Evolutionary conservation across 164 flowering plant species (phyloP).

Genomic region (Sedum album): DNA sequence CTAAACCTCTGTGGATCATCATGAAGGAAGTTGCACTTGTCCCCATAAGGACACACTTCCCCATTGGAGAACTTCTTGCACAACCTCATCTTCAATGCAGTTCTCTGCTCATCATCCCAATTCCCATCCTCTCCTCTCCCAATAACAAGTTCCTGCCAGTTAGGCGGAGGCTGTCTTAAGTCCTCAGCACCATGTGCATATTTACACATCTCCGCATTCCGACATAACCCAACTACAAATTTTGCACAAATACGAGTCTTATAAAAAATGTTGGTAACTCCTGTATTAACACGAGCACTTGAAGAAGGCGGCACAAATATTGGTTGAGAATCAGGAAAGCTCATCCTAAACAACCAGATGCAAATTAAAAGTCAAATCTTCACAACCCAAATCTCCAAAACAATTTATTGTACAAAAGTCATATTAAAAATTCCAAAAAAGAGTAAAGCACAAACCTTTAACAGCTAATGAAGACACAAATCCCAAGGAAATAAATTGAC

Average conservation of each 20-base stretch:
- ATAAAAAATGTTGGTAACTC: slow-evolving; percentile 49
- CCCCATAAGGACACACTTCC: slow-evolving; percentile 83
- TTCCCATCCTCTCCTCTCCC: slow-evolving; percentile 34
- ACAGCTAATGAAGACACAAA: too few species aligned
- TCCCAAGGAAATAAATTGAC: too few species aligned
- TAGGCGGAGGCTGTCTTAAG: slow-evolving; percentile 65
- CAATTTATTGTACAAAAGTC: too few species aligned
- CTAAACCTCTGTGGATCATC: slow-evolving; percentile 47
- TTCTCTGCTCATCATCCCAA: slow-evolving; percentile 62
- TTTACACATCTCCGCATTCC: slow-evolving; percentile 63
- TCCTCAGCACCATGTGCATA: slow-evolving; percentile 86
- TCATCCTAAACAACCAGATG: too few species aligned
- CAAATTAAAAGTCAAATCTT: too few species aligned
- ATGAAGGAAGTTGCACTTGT: slow-evolving; percentile 73
- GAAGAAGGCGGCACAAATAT: too few species aligned
- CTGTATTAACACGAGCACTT: slow-evolving; percentile 29
- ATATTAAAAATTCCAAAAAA: too few species aligned
- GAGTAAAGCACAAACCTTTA: too few species aligned
- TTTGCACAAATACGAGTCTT: slow-evolving; percentile 73
- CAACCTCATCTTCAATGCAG: slow-evolving; percentile 54
- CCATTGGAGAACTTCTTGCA: slow-evolving; percentile 81
- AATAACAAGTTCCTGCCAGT: slow-evolving; percentile 72
- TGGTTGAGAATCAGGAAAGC: too few species aligned
- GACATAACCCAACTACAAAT: slow-evolving; percentile 46
- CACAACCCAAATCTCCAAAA: too few species aligned